These are phyloP conservation scores for Cinchona pubescens DNA, from an alignment of 257 asterid genomes.

Conservation along the genomic window DNA sequence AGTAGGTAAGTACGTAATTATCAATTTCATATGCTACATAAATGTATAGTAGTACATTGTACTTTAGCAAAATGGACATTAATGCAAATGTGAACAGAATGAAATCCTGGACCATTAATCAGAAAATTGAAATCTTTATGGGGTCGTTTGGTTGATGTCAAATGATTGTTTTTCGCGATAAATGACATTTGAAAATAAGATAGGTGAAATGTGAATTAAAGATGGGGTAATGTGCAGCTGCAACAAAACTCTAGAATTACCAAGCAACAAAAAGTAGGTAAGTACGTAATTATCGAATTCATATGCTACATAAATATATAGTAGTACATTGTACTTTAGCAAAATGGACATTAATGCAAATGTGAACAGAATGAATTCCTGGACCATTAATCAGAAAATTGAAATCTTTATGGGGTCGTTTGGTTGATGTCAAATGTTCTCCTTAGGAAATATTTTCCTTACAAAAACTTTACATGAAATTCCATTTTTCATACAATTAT, in stretches of 20 bases:
- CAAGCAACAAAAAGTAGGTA: neutral
- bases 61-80: neutral
- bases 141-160: too few species aligned
- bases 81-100: neutral
- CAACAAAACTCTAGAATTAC: neutral
- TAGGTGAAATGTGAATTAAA: neutral
- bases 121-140: neutral
- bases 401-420: neutral
- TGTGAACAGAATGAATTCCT: too few species aligned
- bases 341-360: too few species aligned
- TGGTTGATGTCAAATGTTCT: too few species aligned
- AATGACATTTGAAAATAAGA: neutral
- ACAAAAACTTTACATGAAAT: too few species aligned
- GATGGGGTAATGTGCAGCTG: neutral
- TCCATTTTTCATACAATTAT: too few species aligned
- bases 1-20: neutral
- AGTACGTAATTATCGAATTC: neutral
- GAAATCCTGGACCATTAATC: neutral
- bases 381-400: neutral
- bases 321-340: too few species aligned
- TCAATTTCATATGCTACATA: neutral
- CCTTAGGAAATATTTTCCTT: too few species aligned
- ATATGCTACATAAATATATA: neutral
- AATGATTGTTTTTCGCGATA: neutral
- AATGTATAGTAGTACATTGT: neutral